These are phyloP conservation scores for Fusarium caatingaense DNA, from an alignment of 2,329 filamentous ascomycete genomes.

Conservation along the genomic window DNA sequence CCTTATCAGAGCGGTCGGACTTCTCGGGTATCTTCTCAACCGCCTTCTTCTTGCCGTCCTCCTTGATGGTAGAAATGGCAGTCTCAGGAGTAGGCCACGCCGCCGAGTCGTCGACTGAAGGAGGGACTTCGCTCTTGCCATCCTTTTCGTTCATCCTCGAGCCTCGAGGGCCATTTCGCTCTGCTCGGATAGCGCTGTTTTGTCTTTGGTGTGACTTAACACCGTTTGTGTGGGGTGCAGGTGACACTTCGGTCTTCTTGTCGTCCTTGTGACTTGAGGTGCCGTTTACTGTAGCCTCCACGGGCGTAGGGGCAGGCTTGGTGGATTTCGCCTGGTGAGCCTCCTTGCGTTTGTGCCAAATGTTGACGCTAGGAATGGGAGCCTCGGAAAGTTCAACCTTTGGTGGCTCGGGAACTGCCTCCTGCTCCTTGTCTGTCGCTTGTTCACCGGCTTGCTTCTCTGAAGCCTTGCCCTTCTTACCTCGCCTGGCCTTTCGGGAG, in stretches of 20 bases:
- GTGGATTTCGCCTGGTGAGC: constrained; percentile 66
- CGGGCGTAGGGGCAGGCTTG: constrained; percentile 50
- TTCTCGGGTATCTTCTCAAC: constrained; percentile 72
- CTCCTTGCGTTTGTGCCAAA: constrained; percentile 85
- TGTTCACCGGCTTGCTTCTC: constrained; percentile 61
- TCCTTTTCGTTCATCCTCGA: constrained; percentile 59
- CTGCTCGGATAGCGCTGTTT: constrained; percentile 54
- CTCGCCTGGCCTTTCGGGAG: constrained; percentile 61
- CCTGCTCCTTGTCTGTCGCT: constrained; percentile 67
- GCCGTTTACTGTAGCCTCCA: constrained; percentile 55
- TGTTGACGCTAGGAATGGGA: constrained; percentile 83
- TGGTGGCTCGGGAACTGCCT: constrained; percentile 56
- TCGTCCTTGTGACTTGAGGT: constrained; percentile 52
- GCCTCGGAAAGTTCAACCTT: constrained; percentile 81
- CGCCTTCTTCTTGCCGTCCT: constrained; percentile 76
- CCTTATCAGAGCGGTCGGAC: constrained; percentile 70
- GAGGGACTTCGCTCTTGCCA: constrained; percentile 55
- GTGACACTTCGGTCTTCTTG: constrained; percentile 54
- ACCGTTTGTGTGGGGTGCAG: constrained; percentile 50
- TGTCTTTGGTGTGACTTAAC: constrained; percentile 58
- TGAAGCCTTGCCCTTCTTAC: constrained; percentile 68
- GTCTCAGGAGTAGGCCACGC: constrained; percentile 93
- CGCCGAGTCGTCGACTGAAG: constrained; percentile 78
- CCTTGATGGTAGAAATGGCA: constrained; percentile 69
- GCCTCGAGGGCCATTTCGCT: constrained; percentile 61